Percentiles rank a stretch among this genome's conserved stretches.
Conservation (phyloP, 2,329 filamentous ascomycete species). For the Diaporthe sp. region DNA sequence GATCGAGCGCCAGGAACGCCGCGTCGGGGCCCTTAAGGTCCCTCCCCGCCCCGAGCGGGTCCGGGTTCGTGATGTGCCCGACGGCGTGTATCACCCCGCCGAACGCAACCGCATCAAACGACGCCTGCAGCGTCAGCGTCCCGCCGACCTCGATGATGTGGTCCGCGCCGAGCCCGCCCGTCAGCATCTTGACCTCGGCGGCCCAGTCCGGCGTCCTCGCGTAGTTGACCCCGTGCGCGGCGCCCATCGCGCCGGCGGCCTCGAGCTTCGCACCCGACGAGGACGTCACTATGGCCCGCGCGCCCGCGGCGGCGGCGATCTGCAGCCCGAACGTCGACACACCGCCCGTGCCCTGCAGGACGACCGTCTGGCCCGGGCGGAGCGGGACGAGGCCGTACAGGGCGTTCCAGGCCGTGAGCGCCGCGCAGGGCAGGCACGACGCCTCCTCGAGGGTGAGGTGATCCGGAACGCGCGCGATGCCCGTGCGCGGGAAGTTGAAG, state of each 20-base stretch:
- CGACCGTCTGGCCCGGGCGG: slow-evolving; percentile 5
- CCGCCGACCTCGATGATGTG: slow-evolving; percentile 70
- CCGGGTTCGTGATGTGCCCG: slow-evolving; percentile 50
- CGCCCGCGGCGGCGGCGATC: slow-evolving; percentile 59
- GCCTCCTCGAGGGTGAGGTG: slow-evolving; percentile 3
- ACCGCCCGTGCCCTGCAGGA: slow-evolving; percentile 1
- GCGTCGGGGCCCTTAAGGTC: slow-evolving; percentile 51
- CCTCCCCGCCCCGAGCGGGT: slow-evolving; percentile 40
- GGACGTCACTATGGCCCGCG: slow-evolving; percentile 65
- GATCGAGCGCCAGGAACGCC: slow-evolving; percentile 46
- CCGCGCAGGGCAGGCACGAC: slow-evolving; percentile 5
- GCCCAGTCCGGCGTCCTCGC: slow-evolving; percentile 44
- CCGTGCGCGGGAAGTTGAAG: not conserved
- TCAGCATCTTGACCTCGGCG: slow-evolving; percentile 47
- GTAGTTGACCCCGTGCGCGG: slow-evolving; percentile 68
- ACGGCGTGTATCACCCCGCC: slow-evolving; percentile 64
- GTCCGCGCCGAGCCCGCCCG: slow-evolving; percentile 52
- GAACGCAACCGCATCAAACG: slow-evolving; percentile 66
- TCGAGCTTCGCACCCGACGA: slow-evolving; percentile 66
- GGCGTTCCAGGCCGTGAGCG: slow-evolving; percentile 10
- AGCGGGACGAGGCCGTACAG: not conserved
- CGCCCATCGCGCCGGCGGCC: slow-evolving; percentile 63
- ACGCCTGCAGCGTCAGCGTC: slow-evolving; percentile 64
- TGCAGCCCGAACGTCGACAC: slow-evolving; percentile 20
- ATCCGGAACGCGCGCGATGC: not conserved